These are phyloP conservation scores for Dactylonectria macrodidyma DNA, from an alignment of 2,329 filamentous ascomycete genomes.

Conservation along the genomic window DNA sequence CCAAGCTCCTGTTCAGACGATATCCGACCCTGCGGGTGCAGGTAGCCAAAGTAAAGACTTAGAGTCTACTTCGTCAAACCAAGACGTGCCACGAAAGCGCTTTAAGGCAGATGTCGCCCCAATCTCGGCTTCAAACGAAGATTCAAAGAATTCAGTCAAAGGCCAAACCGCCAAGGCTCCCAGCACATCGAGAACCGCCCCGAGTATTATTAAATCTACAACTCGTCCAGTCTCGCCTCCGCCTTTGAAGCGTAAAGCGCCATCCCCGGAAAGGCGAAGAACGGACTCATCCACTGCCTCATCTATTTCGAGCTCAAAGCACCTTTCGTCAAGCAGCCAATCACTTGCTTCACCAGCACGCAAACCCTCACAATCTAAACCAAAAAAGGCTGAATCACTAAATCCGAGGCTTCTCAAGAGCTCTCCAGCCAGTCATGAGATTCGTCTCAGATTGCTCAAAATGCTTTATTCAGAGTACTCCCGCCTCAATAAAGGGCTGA, in stretches of 20 bases:
- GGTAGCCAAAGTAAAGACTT: slow-evolving; percentile 16
- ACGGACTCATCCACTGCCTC: slow-evolving; percentile 19
- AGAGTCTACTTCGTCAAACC: slow-evolving; percentile 35
- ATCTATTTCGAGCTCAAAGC: slow-evolving; percentile 26
- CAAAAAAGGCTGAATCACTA: slow-evolving; percentile 65
- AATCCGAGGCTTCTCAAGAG: slow-evolving; percentile 77
- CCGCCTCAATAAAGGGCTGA: slow-evolving; percentile 76
- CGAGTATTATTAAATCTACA: slow-evolving; percentile 41
- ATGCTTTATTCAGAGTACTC: slow-evolving; percentile 76
- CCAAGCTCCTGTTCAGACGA: slow-evolving; percentile 35
- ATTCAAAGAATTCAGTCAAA: slow-evolving; percentile 23
- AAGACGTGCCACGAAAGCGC: slow-evolving; percentile 52
- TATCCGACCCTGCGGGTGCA: slow-evolving; percentile 15
- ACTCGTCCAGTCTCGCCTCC: slow-evolving; percentile 54
- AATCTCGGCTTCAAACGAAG: slow-evolving; percentile 24
- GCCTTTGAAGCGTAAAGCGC: slow-evolving; percentile 47
- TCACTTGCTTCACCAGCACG: slow-evolving; percentile 34
- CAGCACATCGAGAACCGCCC: slow-evolving; percentile 2
- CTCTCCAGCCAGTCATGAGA: slow-evolving; percentile 70
- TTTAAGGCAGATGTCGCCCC: slow-evolving; percentile 44
- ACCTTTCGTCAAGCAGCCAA: slow-evolving; percentile 29
- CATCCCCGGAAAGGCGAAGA: slow-evolving; percentile 22
- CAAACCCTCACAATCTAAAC: slow-evolving; percentile 37
- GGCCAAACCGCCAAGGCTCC: slow-evolving; percentile 11
- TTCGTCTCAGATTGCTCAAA: slow-evolving; percentile 71